Evolutionary conservation across 2,329 filamentous ascomycete species (phyloP).

Genomic region (Clonostachys rhizophaga): DNA sequence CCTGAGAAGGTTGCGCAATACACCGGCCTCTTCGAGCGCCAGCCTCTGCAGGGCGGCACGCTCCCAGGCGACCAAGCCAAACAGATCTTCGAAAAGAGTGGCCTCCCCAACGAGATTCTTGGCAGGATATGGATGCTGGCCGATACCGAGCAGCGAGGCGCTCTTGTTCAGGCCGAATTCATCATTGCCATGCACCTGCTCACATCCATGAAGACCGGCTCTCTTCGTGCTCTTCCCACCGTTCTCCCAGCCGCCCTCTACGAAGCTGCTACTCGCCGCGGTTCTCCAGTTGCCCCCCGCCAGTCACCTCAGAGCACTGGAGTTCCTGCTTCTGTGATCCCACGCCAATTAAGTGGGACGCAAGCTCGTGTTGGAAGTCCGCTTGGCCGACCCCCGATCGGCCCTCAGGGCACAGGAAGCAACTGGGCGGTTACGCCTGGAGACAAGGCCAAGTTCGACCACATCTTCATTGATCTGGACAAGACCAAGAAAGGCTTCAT

Average conservation of each 20-base stretch:
- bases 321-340: conserved; percentile 57
- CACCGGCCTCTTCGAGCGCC: conserved; percentile 83
- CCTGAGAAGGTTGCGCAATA: conserved; percentile 90
- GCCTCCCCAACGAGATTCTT: conserved; percentile 81
- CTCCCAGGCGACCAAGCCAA: conserved; percentile 85
- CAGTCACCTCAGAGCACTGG: conserved; percentile 46
- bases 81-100: conserved; percentile 90
- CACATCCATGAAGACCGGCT: conserved; percentile 82
- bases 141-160: conserved; percentile 88
- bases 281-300: conserved; percentile 30
- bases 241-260: conserved; percentile 81
- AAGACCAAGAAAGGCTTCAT: conserved; percentile 77
- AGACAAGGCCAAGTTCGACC: conserved; percentile 86
- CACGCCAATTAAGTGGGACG: conserved; percentile 76
- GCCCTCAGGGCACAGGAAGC: conserved; percentile 32
- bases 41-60: conserved; percentile 66
- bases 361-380: conserved; percentile 60
- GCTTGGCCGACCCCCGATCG: conserved; percentile 44
- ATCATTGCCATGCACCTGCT: conserved; percentile 98
- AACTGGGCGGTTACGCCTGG: conserved; percentile 81
- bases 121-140: conserved; percentile 96
- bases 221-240: conserved; percentile 73
- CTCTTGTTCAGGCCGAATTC: conserved; percentile 84
- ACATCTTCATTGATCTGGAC: conserved; percentile 80
- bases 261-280: conserved; percentile 78